These are phyloP conservation scores for Trichosporon sp. DNA, from an alignment of 1,284 basidiomycete species.

Conservation along the genomic window DNA sequence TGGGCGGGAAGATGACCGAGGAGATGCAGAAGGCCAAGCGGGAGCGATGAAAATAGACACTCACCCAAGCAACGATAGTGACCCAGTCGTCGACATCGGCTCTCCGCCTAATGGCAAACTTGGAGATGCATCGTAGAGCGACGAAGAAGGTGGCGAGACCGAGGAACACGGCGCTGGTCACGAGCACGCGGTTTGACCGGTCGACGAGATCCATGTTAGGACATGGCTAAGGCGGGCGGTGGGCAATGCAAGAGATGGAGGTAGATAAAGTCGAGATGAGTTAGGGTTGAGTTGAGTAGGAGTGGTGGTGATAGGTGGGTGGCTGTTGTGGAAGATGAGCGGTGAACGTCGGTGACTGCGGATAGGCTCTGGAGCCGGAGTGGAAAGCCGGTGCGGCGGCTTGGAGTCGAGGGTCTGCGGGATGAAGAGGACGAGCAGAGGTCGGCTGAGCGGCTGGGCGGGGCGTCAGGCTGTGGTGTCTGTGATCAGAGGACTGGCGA, in stretches of 20 bases:
- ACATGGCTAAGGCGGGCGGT: background rate
- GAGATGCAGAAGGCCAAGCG: background rate
- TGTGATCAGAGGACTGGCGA: too few relatives aligned
- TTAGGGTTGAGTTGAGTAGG: background rate
- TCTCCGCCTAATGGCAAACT: conserved; percentile 38
- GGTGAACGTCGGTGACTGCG: too few relatives aligned
- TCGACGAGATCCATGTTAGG: conserved; percentile 12
- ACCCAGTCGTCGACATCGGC: conserved; percentile 38
- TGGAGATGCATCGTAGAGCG: conserved; percentile 36
- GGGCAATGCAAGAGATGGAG: background rate
- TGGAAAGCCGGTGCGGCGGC: too few relatives aligned
- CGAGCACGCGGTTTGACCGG: conserved; percentile 34
- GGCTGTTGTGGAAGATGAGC: background rate
- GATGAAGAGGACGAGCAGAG: too few relatives aligned
- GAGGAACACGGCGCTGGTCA: conserved; percentile 32
- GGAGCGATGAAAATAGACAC: conserved; percentile 8
- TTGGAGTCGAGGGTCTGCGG: too few relatives aligned
- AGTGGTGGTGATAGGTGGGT: background rate
- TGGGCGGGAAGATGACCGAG: background rate
- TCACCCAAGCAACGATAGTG: conserved; percentile 42
- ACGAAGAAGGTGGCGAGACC: conserved; percentile 39
- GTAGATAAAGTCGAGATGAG: background rate
- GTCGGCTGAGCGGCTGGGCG: too few relatives aligned
- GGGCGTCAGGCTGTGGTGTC: too few relatives aligned
- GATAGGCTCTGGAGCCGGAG: too few relatives aligned